Conservation (phyloP, 805 yeast species). For the Wickerhamiella lipophila region DNA sequence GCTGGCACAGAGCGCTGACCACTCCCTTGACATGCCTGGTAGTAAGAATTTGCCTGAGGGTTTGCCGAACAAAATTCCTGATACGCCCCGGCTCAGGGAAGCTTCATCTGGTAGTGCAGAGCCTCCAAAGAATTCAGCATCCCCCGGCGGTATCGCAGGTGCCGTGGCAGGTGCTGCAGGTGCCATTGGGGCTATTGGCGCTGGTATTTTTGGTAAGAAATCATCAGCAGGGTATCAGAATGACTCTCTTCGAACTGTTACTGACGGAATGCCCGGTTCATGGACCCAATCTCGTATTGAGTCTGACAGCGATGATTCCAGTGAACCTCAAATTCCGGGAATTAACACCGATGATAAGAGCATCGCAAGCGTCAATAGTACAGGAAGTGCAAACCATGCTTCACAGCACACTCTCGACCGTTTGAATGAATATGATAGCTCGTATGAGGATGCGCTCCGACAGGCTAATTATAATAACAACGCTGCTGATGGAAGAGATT, state of each 20-base stretch:
- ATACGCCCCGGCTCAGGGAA: not conserved
- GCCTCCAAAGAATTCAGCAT: not conserved
- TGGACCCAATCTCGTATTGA: constrained; percentile 4
- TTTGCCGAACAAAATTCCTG: not conserved
- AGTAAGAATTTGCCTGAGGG: not conserved
- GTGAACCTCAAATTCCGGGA: not conserved
- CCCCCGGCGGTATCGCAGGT: constrained; percentile 7
- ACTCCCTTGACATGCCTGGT: not conserved
- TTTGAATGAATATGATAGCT: constrained; percentile 1
- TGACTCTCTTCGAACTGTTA: not conserved
- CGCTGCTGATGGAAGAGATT: not conserved
- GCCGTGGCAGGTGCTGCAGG: constrained; percentile 8
- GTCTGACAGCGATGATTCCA: not conserved
- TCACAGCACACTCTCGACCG: constrained; percentile 1
- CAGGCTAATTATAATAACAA: not conserved
- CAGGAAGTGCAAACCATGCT: not conserved
- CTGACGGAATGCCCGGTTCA: constrained; percentile 10
- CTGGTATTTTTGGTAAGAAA: constrained; percentile 3
- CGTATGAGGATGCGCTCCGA: not conserved
- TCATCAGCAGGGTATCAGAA: no score
- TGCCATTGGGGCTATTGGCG: constrained; percentile 7
- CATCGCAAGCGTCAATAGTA: not conserved
- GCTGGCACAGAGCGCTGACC: not conserved
- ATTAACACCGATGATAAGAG: not conserved
- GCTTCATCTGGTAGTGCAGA: not conserved